Percentiles rank a stretch among this genome's conserved stretches.
These are phyloP conservation scores for Colletotrichum sojae DNA, from an alignment of 2,329 filamentous ascomycete species.

Conservation along the genomic window DNA sequence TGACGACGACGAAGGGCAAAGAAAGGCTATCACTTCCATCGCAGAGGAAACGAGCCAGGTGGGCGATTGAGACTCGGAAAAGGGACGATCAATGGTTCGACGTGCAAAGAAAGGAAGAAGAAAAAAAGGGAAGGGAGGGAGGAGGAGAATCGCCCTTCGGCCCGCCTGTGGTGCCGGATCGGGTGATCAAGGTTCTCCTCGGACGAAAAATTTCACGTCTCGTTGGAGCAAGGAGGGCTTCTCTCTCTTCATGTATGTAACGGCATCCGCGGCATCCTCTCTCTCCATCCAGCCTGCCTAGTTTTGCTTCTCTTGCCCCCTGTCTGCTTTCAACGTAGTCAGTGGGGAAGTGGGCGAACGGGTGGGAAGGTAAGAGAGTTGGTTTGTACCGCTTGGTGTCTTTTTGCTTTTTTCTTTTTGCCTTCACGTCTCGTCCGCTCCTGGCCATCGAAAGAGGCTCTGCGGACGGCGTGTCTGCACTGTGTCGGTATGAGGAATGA, in stretches of 20 bases:
- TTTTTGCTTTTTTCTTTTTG: too few species aligned
- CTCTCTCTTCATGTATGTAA: constrained; percentile 30
- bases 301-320: not conserved
- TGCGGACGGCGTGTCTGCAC: not conserved
- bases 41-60: not conserved
- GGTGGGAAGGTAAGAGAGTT: too few species aligned
- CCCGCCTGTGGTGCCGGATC: not conserved
- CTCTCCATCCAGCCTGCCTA: not conserved
- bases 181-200: not conserved
- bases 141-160: not conserved
- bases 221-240: constrained; percentile 5
- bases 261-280: not conserved
- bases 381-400: too few species aligned
- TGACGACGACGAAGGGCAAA: not conserved
- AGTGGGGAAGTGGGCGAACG: not conserved
- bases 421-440: not conserved
- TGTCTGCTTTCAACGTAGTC: not conserved
- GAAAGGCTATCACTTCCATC: not conserved
- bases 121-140: constrained; percentile 12
- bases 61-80: constrained; percentile 28
- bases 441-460: not conserved
- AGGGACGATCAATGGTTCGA: constrained; percentile 16
- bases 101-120: constrained; percentile 15
- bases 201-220: constrained; percentile 22
- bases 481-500: constrained; percentile 8